phyloP scores from a whole-genome alignment of 495 filamentous ascomycete species.

The Penicillium tannophilum region DNA sequence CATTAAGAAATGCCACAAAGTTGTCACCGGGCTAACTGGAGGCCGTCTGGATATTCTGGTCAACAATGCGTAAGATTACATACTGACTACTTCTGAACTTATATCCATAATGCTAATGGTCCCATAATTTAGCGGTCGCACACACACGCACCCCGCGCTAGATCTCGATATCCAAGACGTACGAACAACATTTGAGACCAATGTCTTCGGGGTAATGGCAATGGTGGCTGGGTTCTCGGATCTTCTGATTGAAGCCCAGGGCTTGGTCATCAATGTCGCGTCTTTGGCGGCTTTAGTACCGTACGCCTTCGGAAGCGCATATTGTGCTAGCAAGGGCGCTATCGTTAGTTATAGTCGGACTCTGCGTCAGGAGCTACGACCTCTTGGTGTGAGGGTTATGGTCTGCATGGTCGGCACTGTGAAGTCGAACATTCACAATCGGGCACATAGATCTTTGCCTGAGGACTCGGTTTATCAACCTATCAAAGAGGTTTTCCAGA shows the following conservation, averaged over 20 bases:
- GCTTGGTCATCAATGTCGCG: not conserved
- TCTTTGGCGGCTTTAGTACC: not conserved
- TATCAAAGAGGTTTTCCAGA: not conserved
- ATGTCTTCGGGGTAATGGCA: constrained; percentile 1
- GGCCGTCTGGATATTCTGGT: not conserved
- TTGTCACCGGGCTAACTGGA: not conserved
- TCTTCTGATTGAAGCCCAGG: not conserved
- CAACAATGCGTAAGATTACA: not conserved
- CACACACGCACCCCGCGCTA: not conserved
- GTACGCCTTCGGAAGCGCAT: not conserved
- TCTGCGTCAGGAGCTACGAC: not conserved
- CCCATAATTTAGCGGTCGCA: not conserved
- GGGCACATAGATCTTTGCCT: not conserved
- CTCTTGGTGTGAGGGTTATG: constrained; percentile 1
- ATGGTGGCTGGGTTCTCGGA: not conserved
- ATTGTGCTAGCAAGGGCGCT: not conserved
- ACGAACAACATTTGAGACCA: not conserved
- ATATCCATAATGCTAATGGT: not conserved
- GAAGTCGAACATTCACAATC: not conserved
- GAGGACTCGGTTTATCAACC: not conserved
- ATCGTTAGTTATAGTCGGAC: constrained; percentile 3
- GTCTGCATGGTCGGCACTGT: constrained; percentile 1
- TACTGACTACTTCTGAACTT: not conserved
- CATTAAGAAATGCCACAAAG: not conserved
- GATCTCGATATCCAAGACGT: not conserved